A percentile compares a stretch with the other conserved stretches of the same genome.
Conservation (phyloP, 495 filamentous ascomycete genomes). For the Penicillium canescens region DNA sequence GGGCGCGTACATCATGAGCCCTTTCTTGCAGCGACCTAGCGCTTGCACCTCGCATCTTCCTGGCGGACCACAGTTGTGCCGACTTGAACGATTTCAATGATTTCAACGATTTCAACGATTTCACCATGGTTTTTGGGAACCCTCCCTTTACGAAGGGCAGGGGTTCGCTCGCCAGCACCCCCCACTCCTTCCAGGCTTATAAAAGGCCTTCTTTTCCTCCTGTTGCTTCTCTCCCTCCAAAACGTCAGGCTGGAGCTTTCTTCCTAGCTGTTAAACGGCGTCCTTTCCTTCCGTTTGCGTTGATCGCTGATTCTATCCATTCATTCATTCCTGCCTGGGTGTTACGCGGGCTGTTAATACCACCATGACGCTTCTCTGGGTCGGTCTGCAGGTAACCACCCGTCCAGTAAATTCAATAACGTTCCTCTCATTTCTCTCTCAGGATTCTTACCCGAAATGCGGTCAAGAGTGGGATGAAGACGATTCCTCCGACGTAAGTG, state of each 20-base stretch:
- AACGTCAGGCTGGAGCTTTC: no score
- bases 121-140: not conserved
- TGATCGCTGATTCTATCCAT: no score
- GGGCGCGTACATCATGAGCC: not conserved
- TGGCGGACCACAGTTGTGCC: not conserved
- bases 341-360: not conserved
- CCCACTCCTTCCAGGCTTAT: not conserved
- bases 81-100: no score
- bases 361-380: no score
- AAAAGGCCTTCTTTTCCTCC: not conserved
- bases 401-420: not conserved
- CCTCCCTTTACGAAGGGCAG: not conserved
- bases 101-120: conserved; percentile 1
- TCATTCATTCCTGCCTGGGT: no score
- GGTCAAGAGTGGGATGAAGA: no score
- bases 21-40: not conserved
- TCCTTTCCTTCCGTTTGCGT: no score
- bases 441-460: conserved; percentile 1
- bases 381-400: no score
- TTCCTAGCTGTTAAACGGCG: no score
- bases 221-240: no score
- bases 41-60: not conserved
- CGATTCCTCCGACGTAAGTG: no score
- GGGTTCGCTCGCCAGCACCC: not conserved
- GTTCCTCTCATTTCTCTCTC: not conserved